phyloP scores from a whole-genome alignment of 148 eudicot genomes.

The Fallopia convolvulus region DNA sequence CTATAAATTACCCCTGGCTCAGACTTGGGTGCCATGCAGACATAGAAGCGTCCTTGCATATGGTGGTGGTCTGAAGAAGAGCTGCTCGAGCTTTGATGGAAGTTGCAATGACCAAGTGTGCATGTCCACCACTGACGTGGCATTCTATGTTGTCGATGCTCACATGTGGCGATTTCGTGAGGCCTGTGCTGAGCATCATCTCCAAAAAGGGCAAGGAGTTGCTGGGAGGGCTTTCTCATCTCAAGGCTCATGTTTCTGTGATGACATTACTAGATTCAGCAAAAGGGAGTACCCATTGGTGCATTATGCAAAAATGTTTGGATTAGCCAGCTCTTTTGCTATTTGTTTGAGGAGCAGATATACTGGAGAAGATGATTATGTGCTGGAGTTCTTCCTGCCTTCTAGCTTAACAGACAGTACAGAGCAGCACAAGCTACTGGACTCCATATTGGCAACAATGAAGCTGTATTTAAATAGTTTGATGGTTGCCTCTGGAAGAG shows the following conservation, averaged over 20 bases:
- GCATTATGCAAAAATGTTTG: conserved; percentile 93
- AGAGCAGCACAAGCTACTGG: conserved; percentile 48
- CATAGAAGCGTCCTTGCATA: conserved; percentile 71
- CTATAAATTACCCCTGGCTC: conserved; percentile 82
- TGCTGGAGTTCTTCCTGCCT: conserved; percentile 88
- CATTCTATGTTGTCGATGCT: conserved; percentile 82
- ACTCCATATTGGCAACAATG: conserved; percentile 51
- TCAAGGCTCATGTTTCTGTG: conserved; percentile 56
- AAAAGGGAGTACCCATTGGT: conserved; percentile 87
- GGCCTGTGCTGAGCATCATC: conserved; percentile 93
- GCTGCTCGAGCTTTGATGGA: conserved; percentile 76
- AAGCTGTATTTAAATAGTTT: conserved; percentile 57
- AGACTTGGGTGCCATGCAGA: conserved; percentile 95
- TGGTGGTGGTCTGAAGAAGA: conserved; percentile 79
- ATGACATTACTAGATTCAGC: conserved; percentile 57
- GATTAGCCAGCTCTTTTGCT: conserved; percentile 63
- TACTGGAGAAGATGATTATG: conserved; percentile 77
- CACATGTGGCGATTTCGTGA: conserved; percentile 92
- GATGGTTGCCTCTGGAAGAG: conserved; percentile 67
- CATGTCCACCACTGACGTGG: conserved; percentile 94
- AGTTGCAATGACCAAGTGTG: conserved; percentile 82
- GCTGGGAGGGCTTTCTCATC: conserved; percentile 78
- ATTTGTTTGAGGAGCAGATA: conserved; percentile 71
- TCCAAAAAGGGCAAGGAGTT: conserved; percentile 91
- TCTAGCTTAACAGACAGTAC: conserved; percentile 27